Base-by-base conservation (phyloP, 129 eudicot genomes). In the Smallanthus sonchifolius region DNA sequence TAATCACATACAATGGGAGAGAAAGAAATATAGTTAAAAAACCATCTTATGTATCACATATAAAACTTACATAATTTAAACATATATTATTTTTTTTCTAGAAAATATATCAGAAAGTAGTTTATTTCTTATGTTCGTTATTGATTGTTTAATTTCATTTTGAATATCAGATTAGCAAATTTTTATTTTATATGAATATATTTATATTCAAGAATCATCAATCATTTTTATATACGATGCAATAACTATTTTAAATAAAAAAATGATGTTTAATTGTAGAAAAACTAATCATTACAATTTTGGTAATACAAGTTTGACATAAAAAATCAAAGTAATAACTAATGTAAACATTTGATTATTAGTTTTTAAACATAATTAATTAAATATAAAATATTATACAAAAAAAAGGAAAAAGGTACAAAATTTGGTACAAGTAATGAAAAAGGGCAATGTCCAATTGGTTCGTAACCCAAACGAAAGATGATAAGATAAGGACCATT, bases 401-500 rank as follows among this genome's bases (percentile, higher is more conserved):
- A 39, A 65, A 37, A 62, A 1, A 64, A 39, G 14, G n/a, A 55
- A 64, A 64, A 52, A 40, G 24, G 68, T 72, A 65, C 69, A 56
- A 43, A 60, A 77, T 35, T 72, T 72, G 79, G 78, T 79, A 79
- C 83, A 79, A 72, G 51, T 72, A 66, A 73, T 65, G 73, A 54
- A 64, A 72, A 72, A 67, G 79, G 63, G 72, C 61, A 55, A 45
- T 72, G 69, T 65, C 83, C 60, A 65, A 72, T 79, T 79, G 75
- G 34, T 68, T 57, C 28, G 75, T 34, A 68, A 61, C 83, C 74
- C 52, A 79, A 55, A 73, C 52, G 60, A 72, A 65, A 72, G 78
- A 72, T 65, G 83, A 72, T 79, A 79, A 79, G 83, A 79, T 72
- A 65, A 64, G 83, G 74, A 72, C 78, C 81, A 77, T 73, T 75